Percentiles rank a stretch among this genome's conserved stretches.
These are phyloP conservation scores for Botrytis medusae DNA, from an alignment of 2,329 filamentous ascomycete species.

Conservation along the genomic window DNA sequence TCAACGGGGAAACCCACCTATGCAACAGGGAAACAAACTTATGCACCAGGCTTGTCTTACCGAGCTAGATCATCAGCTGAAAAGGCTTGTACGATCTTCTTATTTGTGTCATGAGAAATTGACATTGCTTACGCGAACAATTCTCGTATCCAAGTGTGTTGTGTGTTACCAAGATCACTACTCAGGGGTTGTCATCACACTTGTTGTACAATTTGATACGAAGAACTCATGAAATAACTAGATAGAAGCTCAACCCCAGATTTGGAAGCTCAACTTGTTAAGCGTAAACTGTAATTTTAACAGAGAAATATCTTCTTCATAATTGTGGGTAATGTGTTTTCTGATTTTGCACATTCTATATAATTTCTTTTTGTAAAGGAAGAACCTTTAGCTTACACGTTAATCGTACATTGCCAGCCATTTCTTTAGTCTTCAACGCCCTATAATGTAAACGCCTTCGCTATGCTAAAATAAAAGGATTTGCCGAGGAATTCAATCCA, in stretches of 20 bases:
- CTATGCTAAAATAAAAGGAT: slow-evolving; percentile 13
- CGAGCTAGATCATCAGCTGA: background rate
- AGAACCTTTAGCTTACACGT: slow-evolving; percentile 2
- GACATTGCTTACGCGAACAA: background rate
- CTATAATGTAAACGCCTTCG: slow-evolving; percentile 3
- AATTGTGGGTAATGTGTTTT: background rate
- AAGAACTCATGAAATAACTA: background rate
- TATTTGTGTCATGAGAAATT: background rate
- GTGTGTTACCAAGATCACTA: background rate
- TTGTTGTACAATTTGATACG: background rate
- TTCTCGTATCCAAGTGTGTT: slow-evolving; percentile 9
- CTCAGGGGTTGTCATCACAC: background rate
- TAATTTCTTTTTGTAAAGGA: background rate
- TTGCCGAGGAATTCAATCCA: background rate
- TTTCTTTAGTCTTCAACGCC: slow-evolving; percentile 17
- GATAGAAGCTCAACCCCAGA: background rate
- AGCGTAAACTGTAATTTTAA: background rate
- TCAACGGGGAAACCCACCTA: background rate
- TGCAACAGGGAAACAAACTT: background rate
- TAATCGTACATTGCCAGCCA: slow-evolving; percentile 15
- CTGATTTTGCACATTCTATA: background rate
- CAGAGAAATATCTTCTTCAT: background rate
- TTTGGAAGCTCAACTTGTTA: background rate
- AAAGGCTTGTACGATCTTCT: background rate
- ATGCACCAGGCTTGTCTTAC: background rate